These are phyloP conservation scores for Syzygium aromaticum DNA, from an alignment of 345 rosid species.

Conservation along the genomic window DNA sequence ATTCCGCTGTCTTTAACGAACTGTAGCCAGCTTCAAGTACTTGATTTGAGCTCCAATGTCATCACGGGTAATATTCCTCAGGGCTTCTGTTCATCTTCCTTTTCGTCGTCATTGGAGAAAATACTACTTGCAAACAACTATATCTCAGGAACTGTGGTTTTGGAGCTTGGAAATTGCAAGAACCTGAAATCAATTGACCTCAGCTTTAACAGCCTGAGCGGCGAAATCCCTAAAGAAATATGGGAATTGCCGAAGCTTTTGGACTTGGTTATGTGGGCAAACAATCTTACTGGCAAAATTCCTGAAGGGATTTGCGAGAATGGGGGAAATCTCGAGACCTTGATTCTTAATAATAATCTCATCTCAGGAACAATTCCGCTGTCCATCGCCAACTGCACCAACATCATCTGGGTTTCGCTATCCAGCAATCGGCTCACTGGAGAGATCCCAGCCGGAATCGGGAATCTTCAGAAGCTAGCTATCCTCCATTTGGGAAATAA, in stretches of 20 bases:
- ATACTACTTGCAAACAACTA: slow-evolving; percentile 59
- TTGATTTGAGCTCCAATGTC: slow-evolving; percentile 77
- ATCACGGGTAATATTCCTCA: slow-evolving; percentile 58
- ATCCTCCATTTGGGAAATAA: slow-evolving; percentile 87
- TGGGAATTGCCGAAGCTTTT: slow-evolving; percentile 68
- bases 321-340: slow-evolving; percentile 73
- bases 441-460: slow-evolving; percentile 64
- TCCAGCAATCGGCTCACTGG: slow-evolving; percentile 69
- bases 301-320: slow-evolving; percentile 67
- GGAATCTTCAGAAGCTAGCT: slow-evolving; percentile 57
- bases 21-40: slow-evolving; percentile 52
- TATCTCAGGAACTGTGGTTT: slow-evolving; percentile 57
- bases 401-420: slow-evolving; percentile 87
- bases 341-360: slow-evolving; percentile 82
- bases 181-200: slow-evolving; percentile 66
- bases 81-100: slow-evolving; percentile 46
- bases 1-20: slow-evolving; percentile 59
- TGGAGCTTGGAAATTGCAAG: slow-evolving; percentile 65
- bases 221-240: slow-evolving; percentile 52
- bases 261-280: slow-evolving; percentile 92
- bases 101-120: slow-evolving; percentile 41
- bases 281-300: slow-evolving; percentile 69
- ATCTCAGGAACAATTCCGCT: slow-evolving; percentile 64
- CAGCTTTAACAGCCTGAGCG: slow-evolving; percentile 73
- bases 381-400: slow-evolving; percentile 65